Evolutionary conservation across 495 filamentous ascomycete genomes (phyloP).

Genomic region (Astrothelium subdiscretum): DNA sequence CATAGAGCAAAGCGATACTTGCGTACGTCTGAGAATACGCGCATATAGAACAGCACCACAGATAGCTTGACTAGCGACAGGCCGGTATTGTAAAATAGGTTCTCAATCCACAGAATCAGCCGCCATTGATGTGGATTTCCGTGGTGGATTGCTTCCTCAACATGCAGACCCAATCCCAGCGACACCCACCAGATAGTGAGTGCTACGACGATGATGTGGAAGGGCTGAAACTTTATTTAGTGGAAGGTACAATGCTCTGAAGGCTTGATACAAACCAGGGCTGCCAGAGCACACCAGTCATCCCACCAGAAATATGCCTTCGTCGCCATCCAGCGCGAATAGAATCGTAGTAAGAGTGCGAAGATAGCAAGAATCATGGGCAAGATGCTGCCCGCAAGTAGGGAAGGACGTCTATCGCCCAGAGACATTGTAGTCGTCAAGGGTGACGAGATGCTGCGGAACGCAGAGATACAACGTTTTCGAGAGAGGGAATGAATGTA

Average conservation of each 20-base stretch:
- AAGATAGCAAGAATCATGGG: neutral
- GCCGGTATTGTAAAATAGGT: neutral
- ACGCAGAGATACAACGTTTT: no score
- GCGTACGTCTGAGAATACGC: neutral
- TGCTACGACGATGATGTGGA: neutral
- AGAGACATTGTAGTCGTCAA: no score
- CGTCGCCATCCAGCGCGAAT: neutral
- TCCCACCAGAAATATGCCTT: neutral
- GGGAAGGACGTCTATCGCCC: no score
- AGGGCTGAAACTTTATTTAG: neutral
- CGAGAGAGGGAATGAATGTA: no score
- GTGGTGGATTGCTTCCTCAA: neutral
- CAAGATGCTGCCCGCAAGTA: no score
- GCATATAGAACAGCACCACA: conserved; percentile 2
- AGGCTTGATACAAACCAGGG: no score
- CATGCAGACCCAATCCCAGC: neutral
- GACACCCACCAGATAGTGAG: neutral
- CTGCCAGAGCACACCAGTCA: neutral
- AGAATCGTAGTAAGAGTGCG: neutral
- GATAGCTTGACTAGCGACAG: neutral
- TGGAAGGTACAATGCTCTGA: neutral
- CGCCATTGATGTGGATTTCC: neutral
- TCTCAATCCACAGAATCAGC: neutral
- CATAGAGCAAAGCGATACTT: neutral
- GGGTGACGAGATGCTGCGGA: no score